These are phyloP conservation scores for Epichloe bromicola DNA, from an alignment of 2,329 filamentous ascomycete genomes.

Conservation along the genomic window DNA sequence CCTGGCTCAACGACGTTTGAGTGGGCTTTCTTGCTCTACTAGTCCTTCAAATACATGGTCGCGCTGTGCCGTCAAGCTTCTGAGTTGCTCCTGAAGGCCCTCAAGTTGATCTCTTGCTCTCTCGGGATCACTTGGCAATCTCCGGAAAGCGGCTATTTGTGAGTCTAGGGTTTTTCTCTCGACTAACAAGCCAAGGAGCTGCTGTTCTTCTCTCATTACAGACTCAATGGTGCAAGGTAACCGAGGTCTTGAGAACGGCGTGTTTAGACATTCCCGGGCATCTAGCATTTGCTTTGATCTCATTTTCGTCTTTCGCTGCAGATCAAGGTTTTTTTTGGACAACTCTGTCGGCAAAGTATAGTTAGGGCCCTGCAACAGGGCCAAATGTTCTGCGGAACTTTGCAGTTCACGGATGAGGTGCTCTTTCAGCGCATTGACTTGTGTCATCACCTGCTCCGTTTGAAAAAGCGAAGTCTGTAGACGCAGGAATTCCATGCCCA, in stretches of 20 bases:
- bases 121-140: conserved; percentile 57
- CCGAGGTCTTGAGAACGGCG: conserved; percentile 20
- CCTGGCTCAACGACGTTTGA: conserved; percentile 21
- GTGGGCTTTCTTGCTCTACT: conserved; percentile 47
- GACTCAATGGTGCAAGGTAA: conserved; percentile 41
- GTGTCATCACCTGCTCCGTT: conserved; percentile 40
- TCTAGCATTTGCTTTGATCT: conserved; percentile 55
- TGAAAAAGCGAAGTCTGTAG: conserved; percentile 40
- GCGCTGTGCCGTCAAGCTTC: conserved; percentile 45
- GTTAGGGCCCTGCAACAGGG: conserved; percentile 27
- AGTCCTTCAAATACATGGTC: conserved; percentile 66
- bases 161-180: conserved; percentile 47
- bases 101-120: conserved; percentile 60
- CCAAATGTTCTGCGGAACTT: conserved; percentile 25
- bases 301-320: conserved; percentile 57
- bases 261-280: conserved; percentile 35
- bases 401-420: conserved; percentile 40
- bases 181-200: conserved; percentile 42
- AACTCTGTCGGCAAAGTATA: conserved; percentile 46
- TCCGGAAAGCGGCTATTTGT: conserved; percentile 53
- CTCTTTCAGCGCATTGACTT: conserved; percentile 41
- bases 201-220: conserved; percentile 43
- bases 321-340: conserved; percentile 58
- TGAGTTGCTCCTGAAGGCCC: conserved; percentile 49
- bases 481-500: conserved; percentile 40